Percentiles rank a stretch among this genome's conserved stretches.
Evolutionary conservation across 192 early-diverging fungal genomes (phyloP).

Genomic region (Dissophora globulifera): DNA sequence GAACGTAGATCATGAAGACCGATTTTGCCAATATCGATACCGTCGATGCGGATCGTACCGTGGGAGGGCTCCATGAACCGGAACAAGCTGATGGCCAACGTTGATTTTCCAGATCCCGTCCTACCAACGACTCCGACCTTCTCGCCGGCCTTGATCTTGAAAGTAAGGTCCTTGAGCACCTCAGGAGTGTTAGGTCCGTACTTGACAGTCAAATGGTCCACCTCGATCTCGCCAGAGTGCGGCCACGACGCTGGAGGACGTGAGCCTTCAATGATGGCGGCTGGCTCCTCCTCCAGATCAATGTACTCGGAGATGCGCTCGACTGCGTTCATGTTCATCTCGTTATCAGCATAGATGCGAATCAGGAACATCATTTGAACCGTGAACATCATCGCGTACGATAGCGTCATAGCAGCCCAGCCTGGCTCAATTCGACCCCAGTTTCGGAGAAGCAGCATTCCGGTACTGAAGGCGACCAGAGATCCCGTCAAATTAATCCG

Average conservation of each 20-base stretch:
- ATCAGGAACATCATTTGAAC: conserved; percentile 82
- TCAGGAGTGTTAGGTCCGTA: conserved; percentile 76
- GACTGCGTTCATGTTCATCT: conserved; percentile 88
- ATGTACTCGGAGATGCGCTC: conserved; percentile 91
- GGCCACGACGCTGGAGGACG: conserved; percentile 72
- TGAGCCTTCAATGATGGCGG: conserved; percentile 61
- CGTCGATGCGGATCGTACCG: conserved; percentile 63
- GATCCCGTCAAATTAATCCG: conserved; percentile 85
- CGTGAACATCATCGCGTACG: conserved; percentile 88
- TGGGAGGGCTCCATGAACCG: conserved; percentile 63
- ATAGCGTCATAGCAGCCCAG: conserved; percentile 86
- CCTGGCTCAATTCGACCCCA: conserved; percentile 76
- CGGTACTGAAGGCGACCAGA: conserved; percentile 76
- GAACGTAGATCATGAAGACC: conserved; percentile 63
- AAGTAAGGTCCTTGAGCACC: conserved; percentile 77
- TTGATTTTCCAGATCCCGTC: conserved; percentile 73
- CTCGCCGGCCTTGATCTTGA: conserved; percentile 65
- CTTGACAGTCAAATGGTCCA: conserved; percentile 73
- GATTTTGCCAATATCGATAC: conserved; percentile 64
- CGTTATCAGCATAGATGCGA: conserved; percentile 81
- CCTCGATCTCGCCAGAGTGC: conserved; percentile 69
- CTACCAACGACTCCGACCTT: conserved; percentile 75
- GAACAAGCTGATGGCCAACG: conserved; percentile 66
- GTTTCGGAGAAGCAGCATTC: conserved; percentile 65
- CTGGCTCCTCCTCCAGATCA: conserved; percentile 80